Evolutionary conservation across 2,329 filamentous ascomycete genomes (phyloP).

Genomic region (Plenodomus biglobosus): DNA sequence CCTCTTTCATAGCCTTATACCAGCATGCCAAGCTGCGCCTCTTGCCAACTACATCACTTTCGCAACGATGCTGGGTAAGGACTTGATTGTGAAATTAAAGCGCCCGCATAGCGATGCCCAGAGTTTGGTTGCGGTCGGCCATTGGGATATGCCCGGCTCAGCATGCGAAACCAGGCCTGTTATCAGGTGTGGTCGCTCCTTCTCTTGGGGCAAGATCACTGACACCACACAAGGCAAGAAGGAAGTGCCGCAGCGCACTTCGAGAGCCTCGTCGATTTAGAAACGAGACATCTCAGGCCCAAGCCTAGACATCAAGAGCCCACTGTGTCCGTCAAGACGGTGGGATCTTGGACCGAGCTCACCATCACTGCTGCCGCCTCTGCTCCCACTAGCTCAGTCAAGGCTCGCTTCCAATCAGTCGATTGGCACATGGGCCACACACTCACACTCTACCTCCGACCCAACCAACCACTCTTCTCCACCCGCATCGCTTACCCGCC

Average conservation of each 20-base stretch:
- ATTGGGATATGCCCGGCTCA: slow-evolving; percentile 17
- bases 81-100: slow-evolving; percentile 25
- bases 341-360: not conserved
- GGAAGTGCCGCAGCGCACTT: slow-evolving; percentile 15
- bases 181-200: slow-evolving; percentile 19
- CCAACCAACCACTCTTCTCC: slow-evolving; percentile 21
- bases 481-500: not conserved
- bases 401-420: slow-evolving; percentile 8
- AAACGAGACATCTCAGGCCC: slow-evolving; percentile 32
- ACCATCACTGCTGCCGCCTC: slow-evolving; percentile 4
- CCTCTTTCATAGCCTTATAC: slow-evolving; percentile 8
- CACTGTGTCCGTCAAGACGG: slow-evolving; percentile 11
- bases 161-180: slow-evolving; percentile 1
- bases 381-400: slow-evolving; percentile 12
- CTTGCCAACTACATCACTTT: slow-evolving; percentile 1
- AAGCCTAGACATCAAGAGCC: slow-evolving; percentile 19
- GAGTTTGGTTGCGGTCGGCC: slow-evolving; percentile 17
- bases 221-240: slow-evolving; percentile 26
- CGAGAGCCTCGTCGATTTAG: slow-evolving; percentile 18
- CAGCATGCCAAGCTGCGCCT: slow-evolving; percentile 9
- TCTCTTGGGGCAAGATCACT: slow-evolving; percentile 36
- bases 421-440: slow-evolving; percentile 2
- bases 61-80: slow-evolving; percentile 21
- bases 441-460: slow-evolving; percentile 26
- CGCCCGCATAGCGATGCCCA: slow-evolving; percentile 27